These are phyloP conservation scores for Apiotrichum veenhuisii DNA, from an alignment of 1,284 basidiomycete genomes.

Conservation along the genomic window DNA sequence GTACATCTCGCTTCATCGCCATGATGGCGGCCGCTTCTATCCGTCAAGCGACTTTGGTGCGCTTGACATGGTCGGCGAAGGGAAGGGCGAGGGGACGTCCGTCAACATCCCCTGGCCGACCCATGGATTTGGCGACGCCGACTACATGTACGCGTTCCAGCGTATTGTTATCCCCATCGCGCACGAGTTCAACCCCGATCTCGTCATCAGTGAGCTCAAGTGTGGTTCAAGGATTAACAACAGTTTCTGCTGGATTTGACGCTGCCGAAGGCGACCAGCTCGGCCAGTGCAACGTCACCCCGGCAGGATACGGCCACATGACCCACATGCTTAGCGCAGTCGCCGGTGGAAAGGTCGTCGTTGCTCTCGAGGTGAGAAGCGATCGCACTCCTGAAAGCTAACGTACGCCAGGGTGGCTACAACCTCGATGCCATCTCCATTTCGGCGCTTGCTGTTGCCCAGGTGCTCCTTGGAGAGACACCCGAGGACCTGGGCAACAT, in stretches of 20 bases:
- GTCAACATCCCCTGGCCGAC: slow-evolving; percentile 97
- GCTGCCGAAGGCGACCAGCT: slow-evolving; percentile 89
- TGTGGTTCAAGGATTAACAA: not conserved
- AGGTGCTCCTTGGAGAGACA: slow-evolving; percentile 77
- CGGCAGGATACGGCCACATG: slow-evolving; percentile 97
- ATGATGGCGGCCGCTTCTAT: slow-evolving; percentile 87
- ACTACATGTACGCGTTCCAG: slow-evolving; percentile 96
- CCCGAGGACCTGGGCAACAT: slow-evolving; percentile 69
- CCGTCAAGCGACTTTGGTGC: slow-evolving; percentile 86
- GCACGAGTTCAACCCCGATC: slow-evolving; percentile 89
- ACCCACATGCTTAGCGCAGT: slow-evolving; percentile 91
- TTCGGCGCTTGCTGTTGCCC: slow-evolving; percentile 81
- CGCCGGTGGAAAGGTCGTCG: slow-evolving; percentile 82
- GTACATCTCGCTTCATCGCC: slow-evolving; percentile 95
- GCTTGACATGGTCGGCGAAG: slow-evolving; percentile 78
- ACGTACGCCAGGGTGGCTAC: slow-evolving; percentile 75
- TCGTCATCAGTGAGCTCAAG: slow-evolving; percentile 77
- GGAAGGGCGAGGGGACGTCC: slow-evolving; percentile 76
- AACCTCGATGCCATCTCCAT: slow-evolving; percentile 83
- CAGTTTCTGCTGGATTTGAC: slow-evolving; percentile 97
- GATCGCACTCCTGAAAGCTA: not conserved
- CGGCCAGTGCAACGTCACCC: slow-evolving; percentile 84
- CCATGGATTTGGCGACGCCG: slow-evolving; percentile 84
- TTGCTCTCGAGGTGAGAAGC: slow-evolving; percentile 77
- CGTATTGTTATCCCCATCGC: slow-evolving; percentile 95